phyloP scores from a whole-genome alignment of 306 rosid species.

The Malus domestica region ASM211411v1 NC_041792.1:11140407-11140906 shows the following conservation, averaged over 20 bases:
- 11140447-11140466: conserved; percentile 86
- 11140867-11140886: background rate
- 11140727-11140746: background rate
- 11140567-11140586: background rate
- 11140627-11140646: background rate
- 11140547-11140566: background rate
- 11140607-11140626: background rate
- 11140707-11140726: background rate
- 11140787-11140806: background rate
- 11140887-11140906: background rate
- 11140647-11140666: background rate
- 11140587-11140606: background rate
- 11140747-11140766: background rate
- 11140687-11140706: background rate
- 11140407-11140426: conserved; percentile 68
- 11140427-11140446: conserved; percentile 72
- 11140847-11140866: background rate
- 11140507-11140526: background rate
- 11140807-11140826: background rate
- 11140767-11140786: background rate
- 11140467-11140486: conserved; percentile 95
- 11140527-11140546: background rate
- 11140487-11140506: conserved; percentile 61
- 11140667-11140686: background rate
- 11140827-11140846: background rate